Evolutionary conservation across 495 filamentous ascomycete species (phyloP).

Genomic region (Penicillium odoratum): DNA sequence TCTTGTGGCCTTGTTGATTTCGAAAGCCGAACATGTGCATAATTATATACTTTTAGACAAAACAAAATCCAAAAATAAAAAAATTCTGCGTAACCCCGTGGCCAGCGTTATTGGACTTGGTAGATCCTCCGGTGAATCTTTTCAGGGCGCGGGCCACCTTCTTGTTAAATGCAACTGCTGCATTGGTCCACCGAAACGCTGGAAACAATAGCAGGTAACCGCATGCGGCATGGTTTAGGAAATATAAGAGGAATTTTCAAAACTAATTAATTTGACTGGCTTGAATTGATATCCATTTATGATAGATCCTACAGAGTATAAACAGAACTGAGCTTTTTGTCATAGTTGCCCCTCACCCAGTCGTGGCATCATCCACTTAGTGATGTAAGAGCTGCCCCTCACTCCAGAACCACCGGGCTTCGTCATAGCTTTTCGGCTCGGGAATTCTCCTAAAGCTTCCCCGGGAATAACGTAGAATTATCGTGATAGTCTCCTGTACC

Average conservation of each 20-base stretch:
- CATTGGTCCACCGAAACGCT: constrained; percentile 22
- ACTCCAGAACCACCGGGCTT: not conserved
- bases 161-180: constrained; percentile 9
- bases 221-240: constrained; percentile 10
- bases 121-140: constrained; percentile 24
- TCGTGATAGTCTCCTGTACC: constrained; percentile 9
- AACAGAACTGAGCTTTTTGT: not conserved
- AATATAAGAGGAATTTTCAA: not conserved
- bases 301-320: not conserved
- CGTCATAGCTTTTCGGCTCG: constrained; percentile 10
- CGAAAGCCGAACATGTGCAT: not conserved
- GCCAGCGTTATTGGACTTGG: not conserved
- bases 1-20: too few relatives aligned
- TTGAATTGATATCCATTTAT: not conserved
- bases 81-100: constrained; percentile 23
- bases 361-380: constrained; percentile 20
- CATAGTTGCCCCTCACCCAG: constrained; percentile 22
- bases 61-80: not conserved
- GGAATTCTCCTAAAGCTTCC: not conserved
- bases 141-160: constrained; percentile 22
- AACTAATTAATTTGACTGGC: not conserved
- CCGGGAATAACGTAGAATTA: constrained; percentile 6
- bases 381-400: constrained; percentile 3
- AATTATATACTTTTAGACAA: not conserved
- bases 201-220: constrained; percentile 1